Evolutionary conservation across 2,329 filamentous ascomycete species (phyloP), one percentile per base, ranked within the genome.

Genomic region (Alternaria novae-zelandiae): DNA sequence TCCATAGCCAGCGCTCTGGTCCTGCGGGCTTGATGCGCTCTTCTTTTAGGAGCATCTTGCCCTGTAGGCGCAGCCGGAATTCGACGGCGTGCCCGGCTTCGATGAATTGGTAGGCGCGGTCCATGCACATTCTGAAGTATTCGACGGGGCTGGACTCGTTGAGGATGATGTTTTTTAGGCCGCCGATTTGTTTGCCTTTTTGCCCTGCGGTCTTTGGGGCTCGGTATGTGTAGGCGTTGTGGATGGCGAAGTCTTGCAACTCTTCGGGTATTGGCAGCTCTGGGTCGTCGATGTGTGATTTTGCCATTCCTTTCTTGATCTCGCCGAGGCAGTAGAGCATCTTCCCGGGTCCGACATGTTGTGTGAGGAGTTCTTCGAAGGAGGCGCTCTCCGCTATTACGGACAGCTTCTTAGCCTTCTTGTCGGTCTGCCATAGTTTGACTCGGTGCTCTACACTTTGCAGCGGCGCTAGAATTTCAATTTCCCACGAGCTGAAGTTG

Each of bases 71-170:
- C 3, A 74, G 57, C 43, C 57, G 59, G 13, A 77, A 57, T 41
- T 78, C 76, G 23, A 78, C 71, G 0, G 70, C 69, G 12, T 59
- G 67, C 4, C 71, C 70, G 1, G 6, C 11, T 7, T 67, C 54
- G 15, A 78, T 54, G 41, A 74, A 73, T 8, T 70, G 70, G 44
- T 75, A 76, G 10, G 71, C 67, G 49, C 71, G 70, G 44, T 74
- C 69, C 28, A 78, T 41, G 3, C 50, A 54, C 6, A 66, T 6
- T 15, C 44, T 56, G 47, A 43, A 61, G 49, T 71, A 68, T 4
- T 25, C 7, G 1, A 26, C 6, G 2, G 70, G 70, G 20, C 62
- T 70, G 2, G 55, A 47, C 10, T 74, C 61, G 7, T 45, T 61
- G 17, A 77, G 3, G 12, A 70, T 60, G 4, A 72, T 59, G 20